Evolutionary conservation across 1,284 basidiomycete species (phyloP), one percentile per base, ranked within the genome.

Genomic region (Apiotrichum domesticum): DNA sequence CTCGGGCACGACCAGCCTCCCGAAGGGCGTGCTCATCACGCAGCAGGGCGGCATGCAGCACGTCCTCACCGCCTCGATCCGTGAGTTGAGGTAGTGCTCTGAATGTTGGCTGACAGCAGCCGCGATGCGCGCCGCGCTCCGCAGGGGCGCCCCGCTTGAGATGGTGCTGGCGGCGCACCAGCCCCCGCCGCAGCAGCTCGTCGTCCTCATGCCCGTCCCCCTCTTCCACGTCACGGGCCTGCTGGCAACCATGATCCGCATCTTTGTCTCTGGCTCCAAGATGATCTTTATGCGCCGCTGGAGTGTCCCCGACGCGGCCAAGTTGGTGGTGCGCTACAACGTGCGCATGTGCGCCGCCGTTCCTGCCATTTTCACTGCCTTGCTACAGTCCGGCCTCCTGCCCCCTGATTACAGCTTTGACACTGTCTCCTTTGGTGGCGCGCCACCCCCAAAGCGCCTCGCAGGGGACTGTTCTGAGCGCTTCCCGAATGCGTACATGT

Each of bases 161-260:
- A 44, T 52, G 42, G 35, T 46, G 21, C 3, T 53, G 62, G 66
- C 32, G 64, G 68, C 14, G 50, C 59, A 7, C 49, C 60, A 3
- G 52, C 59, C 13, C 5, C 37, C 51, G 3, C 47, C 52, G 11
- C 35, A 34, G 8, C 52, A 56, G 35, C 13, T 14, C 9, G 44
- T 42, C 21, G 43, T 21, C 11, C 61, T 75, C 15, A 64, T 73
- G 33, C 55, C 73, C 8, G 67, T 73, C 34, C 73, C 73, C 1
- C 63, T 75, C 3, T 75, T 75, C 62, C 73, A 75, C 66, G 73
- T 75, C 3, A 75, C 73, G 0, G 73, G 71, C 10, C 69, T 69
- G 46, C 61, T 72, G 2, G 69, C 67, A 1, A 67, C 63, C 64
- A 62, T 73, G 37, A 63, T 73, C 59, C 62, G 71, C 53, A 6